Percentiles rank a stretch among this genome's conserved stretches.
phyloP scores from a whole-genome alignment of 352 stramenopile species.

The Globisporangium recalcitrans region DNA sequence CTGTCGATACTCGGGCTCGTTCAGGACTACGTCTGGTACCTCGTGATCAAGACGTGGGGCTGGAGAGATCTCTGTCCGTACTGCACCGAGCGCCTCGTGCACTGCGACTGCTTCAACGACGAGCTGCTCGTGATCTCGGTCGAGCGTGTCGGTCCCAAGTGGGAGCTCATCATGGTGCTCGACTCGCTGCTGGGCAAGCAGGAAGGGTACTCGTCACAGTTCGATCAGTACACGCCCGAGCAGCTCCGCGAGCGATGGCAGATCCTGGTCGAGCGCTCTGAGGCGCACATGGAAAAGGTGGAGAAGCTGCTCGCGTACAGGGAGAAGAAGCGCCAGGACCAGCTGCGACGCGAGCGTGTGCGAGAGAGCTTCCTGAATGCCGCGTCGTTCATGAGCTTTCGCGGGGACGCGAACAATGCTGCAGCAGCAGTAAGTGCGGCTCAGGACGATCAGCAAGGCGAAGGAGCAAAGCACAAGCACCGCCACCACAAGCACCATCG shows the following conservation, averaged over 20 bases:
- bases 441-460: slow-evolving; percentile 1
- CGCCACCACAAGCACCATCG: not conserved
- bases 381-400: slow-evolving; percentile 17
- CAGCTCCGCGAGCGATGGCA: slow-evolving; percentile 57
- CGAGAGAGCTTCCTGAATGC: slow-evolving; percentile 29
- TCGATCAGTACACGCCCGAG: slow-evolving; percentile 46
- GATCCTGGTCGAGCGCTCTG: slow-evolving; percentile 42
- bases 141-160: slow-evolving; percentile 56
- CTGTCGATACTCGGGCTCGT: slow-evolving; percentile 49
- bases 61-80: slow-evolving; percentile 61
- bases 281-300: slow-evolving; percentile 52
- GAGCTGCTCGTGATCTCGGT: slow-evolving; percentile 55
- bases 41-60: slow-evolving; percentile 48
- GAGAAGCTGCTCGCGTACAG: slow-evolving; percentile 50
- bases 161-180: slow-evolving; percentile 55
- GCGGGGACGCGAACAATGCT: not conserved
- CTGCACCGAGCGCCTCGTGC: slow-evolving; percentile 52
- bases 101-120: slow-evolving; percentile 72
- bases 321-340: slow-evolving; percentile 42
- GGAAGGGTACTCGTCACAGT: slow-evolving; percentile 41
- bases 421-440: not conserved
- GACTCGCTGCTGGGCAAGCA: slow-evolving; percentile 44
- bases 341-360: slow-evolving; percentile 21
- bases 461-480: not conserved
- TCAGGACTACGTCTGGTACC: slow-evolving; percentile 51